phyloP scores from a whole-genome alignment of 2,329 filamentous ascomycete genomes.

The Colletotrichum cuscutae region DNA sequence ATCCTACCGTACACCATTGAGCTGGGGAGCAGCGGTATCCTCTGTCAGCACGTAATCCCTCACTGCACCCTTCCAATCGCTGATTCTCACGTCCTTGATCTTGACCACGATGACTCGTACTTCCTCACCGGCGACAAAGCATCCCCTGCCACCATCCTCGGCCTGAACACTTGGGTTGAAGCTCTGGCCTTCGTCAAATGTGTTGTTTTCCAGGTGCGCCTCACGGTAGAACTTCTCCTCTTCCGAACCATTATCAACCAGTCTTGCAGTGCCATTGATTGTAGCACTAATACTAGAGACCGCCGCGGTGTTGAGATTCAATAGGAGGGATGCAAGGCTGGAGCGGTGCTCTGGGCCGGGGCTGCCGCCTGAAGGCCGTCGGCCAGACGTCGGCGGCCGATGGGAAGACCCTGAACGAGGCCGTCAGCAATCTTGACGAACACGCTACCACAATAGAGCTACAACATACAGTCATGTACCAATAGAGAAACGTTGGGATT shows the following conservation, averaged over 20 bases:
- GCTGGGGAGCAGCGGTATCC: slow-evolving; percentile 38
- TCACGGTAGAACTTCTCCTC: slow-evolving; percentile 88
- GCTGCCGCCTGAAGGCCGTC: slow-evolving; percentile 69
- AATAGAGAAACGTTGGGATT: slow-evolving; percentile 92
- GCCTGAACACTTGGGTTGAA: slow-evolving; percentile 47
- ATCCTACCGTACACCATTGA: slow-evolving; percentile 53
- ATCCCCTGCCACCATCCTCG: slow-evolving; percentile 66
- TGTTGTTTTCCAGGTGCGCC: slow-evolving; percentile 91
- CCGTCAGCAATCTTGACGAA: slow-evolving; percentile 10
- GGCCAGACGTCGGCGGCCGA: slow-evolving; percentile 79
- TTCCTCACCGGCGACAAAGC: slow-evolving; percentile 83
- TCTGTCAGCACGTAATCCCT: slow-evolving; percentile 74
- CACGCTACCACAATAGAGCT: too few species aligned
- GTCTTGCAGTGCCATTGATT: slow-evolving; percentile 86
- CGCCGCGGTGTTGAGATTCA: slow-evolving; percentile 91
- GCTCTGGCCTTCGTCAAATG: slow-evolving; percentile 71
- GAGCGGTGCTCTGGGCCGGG: slow-evolving; percentile 74
- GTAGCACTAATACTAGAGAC: slow-evolving; percentile 91
- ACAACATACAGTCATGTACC: slow-evolving; percentile 83
- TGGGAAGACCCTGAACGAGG: slow-evolving; percentile 79
- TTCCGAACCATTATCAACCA: slow-evolving; percentile 78
- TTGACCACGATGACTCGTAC: slow-evolving; percentile 88
- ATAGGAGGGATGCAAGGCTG: slow-evolving; percentile 82
- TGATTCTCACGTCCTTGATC: slow-evolving; percentile 86
- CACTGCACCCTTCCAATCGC: slow-evolving; percentile 95